Conservation (phyloP, 805 yeast species). For the Metschnikowia sp. region DNA sequence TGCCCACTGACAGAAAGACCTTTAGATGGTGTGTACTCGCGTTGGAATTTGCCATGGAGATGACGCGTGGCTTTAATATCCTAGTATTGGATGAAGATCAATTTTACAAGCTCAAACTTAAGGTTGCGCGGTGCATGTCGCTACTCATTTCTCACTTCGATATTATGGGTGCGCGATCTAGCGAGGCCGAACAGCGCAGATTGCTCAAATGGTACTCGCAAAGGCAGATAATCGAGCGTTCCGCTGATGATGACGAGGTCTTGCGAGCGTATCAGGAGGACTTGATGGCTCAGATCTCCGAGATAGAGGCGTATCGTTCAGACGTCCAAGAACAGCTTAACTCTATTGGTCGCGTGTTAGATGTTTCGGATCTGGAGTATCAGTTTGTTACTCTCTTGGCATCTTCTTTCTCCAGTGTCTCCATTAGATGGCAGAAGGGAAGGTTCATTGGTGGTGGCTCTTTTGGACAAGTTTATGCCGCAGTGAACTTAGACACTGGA, state of each 20-base stretch:
- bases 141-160: conserved; percentile 92
- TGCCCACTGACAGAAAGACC: conserved; percentile 85
- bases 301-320: conserved; percentile 57
- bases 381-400: conserved; percentile 84
- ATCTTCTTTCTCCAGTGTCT: conserved; percentile 81
- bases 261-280: conserved; percentile 57
- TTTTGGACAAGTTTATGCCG: conserved; percentile 91
- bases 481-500: conserved; percentile 90
- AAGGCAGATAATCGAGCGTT: conserved; percentile 50
- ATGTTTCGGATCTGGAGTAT: conserved; percentile 81
- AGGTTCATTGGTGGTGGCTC: conserved; percentile 92
- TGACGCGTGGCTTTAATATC: conserved; percentile 87
- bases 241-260: conserved; percentile 38
- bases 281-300: conserved; percentile 60
- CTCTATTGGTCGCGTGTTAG: conserved; percentile 83
- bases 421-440: conserved; percentile 97
- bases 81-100: conserved; percentile 75
- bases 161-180: conserved; percentile 95
- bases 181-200: conserved; percentile 57
- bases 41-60: conserved; percentile 91
- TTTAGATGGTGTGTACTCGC: conserved; percentile 97
- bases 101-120: conserved; percentile 65
- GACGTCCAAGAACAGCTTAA: conserved; percentile 39
- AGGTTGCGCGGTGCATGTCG: conserved; percentile 94
- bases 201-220: conserved; percentile 51